These are phyloP conservation scores for Auxenochlorella pyrenoidosa DNA, from an alignment of 139 green algal genomes.

Conservation along the genomic window DNA sequence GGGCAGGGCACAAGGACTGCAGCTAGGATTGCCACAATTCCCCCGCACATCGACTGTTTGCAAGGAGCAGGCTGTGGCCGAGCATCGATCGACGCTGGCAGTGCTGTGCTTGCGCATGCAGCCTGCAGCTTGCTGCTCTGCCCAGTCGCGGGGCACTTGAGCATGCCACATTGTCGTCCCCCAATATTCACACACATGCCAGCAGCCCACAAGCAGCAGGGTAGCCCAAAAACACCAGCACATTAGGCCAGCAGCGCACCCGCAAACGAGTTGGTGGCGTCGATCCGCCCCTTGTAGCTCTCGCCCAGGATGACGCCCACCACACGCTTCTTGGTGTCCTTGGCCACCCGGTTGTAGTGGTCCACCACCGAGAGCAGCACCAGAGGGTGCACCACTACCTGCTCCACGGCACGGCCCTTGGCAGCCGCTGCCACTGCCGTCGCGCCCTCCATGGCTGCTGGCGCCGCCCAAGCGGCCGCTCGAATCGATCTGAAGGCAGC, in stretches of 20 bases:
- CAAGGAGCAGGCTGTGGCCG: no score
- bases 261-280: conserved; percentile 98
- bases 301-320: conserved; percentile 96
- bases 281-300: conserved; percentile 82
- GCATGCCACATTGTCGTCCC: no score
- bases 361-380: conserved; percentile 98
- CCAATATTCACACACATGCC: no score
- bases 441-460: conserved; percentile 13
- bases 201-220: neutral
- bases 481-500: no score
- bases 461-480: no score
- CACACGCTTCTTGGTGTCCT: conserved; percentile 96
- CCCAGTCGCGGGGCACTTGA: no score
- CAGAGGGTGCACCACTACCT: conserved; percentile 93
- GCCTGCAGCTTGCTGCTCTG: neutral
- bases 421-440: neutral
- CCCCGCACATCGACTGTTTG: no score
- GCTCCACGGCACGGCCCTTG: neutral
- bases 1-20: no score
- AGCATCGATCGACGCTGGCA: no score
- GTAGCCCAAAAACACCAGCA: neutral
- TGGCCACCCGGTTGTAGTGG: conserved; percentile 97
- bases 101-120: no score
- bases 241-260: conserved; percentile 49
- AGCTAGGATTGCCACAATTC: no score